These are phyloP conservation scores for Leishmania lainsoni DNA, from an alignment of 208 protist genomes.

Conservation along the genomic window DNA sequence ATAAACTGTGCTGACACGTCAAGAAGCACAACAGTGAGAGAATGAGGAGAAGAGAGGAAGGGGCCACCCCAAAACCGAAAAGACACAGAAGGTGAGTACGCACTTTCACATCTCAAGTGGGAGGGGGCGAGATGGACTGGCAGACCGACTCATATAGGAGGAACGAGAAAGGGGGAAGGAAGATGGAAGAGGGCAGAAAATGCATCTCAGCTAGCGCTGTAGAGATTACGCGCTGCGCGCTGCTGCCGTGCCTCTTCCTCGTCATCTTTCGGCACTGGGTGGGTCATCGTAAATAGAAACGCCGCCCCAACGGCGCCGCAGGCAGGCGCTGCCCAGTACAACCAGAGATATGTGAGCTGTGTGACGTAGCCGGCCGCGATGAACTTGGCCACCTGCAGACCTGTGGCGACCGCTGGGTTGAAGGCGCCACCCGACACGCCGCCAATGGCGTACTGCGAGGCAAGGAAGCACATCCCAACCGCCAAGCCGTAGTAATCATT, in stretches of 20 bases:
- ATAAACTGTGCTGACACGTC: not conserved
- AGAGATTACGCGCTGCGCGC: slow-evolving; percentile 48
- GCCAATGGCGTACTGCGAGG: slow-evolving; percentile 76
- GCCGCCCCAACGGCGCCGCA: slow-evolving; percentile 60
- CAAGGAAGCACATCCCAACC: slow-evolving; percentile 74
- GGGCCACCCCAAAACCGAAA: not conserved
- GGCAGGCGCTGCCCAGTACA: slow-evolving; percentile 84
- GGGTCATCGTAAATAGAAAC: slow-evolving; percentile 77
- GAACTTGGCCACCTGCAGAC: slow-evolving; percentile 74
- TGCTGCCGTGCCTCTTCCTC: slow-evolving; percentile 58
- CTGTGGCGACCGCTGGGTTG: slow-evolving; percentile 79
- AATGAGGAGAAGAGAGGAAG: not conserved
- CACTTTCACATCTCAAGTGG: not conserved
- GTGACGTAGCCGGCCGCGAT: slow-evolving; percentile 70
- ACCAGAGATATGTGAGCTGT: slow-evolving; percentile 80
- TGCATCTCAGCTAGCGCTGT: slow-evolving; percentile 19
- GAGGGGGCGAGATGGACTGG: too few relatives aligned
- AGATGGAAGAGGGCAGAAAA: not conserved
- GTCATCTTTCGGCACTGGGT: slow-evolving; percentile 63
- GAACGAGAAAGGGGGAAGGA: not conserved
- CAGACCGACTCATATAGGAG: too few relatives aligned
- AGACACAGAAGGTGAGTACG: not conserved
- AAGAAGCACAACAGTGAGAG: not conserved
- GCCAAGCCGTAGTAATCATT: slow-evolving; percentile 82
- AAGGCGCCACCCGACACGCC: slow-evolving; percentile 81